Conservation (phyloP, 1,284 basidiomycete genomes). For the Waitea zeae region DNA sequence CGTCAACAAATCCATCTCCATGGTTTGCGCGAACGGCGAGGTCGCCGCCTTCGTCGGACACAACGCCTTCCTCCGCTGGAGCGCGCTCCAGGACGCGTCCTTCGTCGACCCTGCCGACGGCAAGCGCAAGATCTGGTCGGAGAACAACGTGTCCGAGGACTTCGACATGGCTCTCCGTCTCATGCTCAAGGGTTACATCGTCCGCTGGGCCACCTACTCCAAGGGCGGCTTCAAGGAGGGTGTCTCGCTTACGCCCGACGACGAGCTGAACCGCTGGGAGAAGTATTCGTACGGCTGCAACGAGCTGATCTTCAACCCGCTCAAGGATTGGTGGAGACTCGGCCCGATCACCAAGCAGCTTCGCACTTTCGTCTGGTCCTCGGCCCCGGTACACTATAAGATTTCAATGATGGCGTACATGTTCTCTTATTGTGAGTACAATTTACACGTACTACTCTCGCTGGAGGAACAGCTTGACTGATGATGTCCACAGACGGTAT, state of each 20-base stretch:
- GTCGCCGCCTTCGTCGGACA: slow-evolving; percentile 80
- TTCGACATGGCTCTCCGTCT: slow-evolving; percentile 60
- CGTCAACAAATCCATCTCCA: slow-evolving; percentile 63
- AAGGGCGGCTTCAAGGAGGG: slow-evolving; percentile 75
- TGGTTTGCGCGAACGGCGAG: slow-evolving; percentile 65
- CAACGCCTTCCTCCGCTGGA: slow-evolving; percentile 79
- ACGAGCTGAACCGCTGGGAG: slow-evolving; percentile 74
- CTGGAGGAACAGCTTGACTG: slow-evolving; percentile 1
- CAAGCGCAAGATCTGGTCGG: slow-evolving; percentile 65
- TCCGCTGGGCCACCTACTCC: slow-evolving; percentile 75
- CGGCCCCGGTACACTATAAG: slow-evolving; percentile 71
- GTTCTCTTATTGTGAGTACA: slow-evolving; percentile 62
- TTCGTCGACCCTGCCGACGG: slow-evolving; percentile 52
- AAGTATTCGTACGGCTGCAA: slow-evolving; percentile 53
- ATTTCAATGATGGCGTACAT: slow-evolving; percentile 66
- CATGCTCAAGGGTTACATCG: slow-evolving; percentile 47
- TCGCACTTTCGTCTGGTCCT: slow-evolving; percentile 61
- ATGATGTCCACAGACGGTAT: slow-evolving; percentile 40
- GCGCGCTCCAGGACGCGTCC: slow-evolving; percentile 64
- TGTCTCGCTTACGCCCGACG: slow-evolving; percentile 65
- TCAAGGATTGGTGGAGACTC: slow-evolving; percentile 50
- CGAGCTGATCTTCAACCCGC: slow-evolving; percentile 65
- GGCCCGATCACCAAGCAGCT: slow-evolving; percentile 71
- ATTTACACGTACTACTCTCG: not conserved
- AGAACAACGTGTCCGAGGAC: slow-evolving; percentile 73